phyloP scores from a whole-genome alignment of 306 rosid genomes.

The Castanea sativa region DNA sequence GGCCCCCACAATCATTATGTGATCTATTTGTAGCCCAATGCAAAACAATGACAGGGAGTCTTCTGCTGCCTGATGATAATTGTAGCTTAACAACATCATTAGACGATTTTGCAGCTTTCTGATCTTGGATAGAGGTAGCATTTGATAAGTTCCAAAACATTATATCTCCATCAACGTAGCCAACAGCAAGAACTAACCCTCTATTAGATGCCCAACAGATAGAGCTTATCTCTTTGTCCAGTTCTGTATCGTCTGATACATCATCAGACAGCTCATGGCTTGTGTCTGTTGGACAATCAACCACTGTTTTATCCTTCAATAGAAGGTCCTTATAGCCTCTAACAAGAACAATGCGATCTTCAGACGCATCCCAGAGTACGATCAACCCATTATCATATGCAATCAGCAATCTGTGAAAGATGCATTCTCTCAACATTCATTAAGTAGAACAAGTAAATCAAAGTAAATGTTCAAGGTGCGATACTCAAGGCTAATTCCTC shows the following conservation, averaged over 20 bases:
- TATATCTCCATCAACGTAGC: conserved; percentile 91
- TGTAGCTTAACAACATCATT: conserved; percentile 71
- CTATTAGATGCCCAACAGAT: conserved; percentile 80
- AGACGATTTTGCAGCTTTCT: conserved; percentile 34
- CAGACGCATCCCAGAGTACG: conserved; percentile 85
- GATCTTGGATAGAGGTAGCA: conserved; percentile 37
- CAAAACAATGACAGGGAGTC: conserved; percentile 71
- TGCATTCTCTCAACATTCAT: conserved; percentile 16
- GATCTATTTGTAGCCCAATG: conserved; percentile 56
- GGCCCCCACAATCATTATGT: conserved; percentile 39
- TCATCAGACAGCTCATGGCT: conserved; percentile 38
- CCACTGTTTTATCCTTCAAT: conserved; percentile 39
- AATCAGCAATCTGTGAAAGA: conserved; percentile 68
- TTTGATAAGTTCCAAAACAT: conserved; percentile 75
- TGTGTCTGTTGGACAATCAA: conserved; percentile 34
- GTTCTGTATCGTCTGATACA: conserved; percentile 39
- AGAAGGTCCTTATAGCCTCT: conserved; percentile 64
- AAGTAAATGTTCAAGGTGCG: background rate
- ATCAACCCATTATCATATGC: conserved; percentile 81
- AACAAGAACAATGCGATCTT: conserved; percentile 63
- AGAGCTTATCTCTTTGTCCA: conserved; percentile 78
- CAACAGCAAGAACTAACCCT: conserved; percentile 74
- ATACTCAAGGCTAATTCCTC: background rate
- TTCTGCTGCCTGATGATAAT: conserved; percentile 59
- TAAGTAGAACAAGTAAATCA: background rate